Conservation (phyloP, 2,329 filamentous ascomycete species). For the Dothidotthia symphoricarpi region DNA sequence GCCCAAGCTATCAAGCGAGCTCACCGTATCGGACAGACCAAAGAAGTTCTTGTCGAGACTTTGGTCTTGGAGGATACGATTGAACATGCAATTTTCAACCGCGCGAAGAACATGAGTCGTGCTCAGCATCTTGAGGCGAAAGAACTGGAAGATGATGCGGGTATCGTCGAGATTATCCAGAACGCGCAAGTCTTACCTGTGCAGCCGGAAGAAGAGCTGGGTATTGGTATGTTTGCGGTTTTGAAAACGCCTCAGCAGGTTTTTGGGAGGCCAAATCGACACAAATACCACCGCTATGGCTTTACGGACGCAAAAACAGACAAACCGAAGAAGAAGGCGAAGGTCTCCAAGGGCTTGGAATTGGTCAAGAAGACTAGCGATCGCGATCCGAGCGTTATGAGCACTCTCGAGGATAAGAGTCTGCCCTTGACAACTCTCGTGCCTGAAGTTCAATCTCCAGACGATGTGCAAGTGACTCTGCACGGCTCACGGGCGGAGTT, state of each 20-base stretch:
- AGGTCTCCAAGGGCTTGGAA: slow-evolving; percentile 5
- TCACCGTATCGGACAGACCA: slow-evolving; percentile 79
- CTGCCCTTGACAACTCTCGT: not conserved
- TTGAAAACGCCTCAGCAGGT: slow-evolving; percentile 46
- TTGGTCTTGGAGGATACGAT: slow-evolving; percentile 76
- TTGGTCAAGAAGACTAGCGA: not conserved
- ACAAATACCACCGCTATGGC: slow-evolving; percentile 31
- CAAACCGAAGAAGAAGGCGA: slow-evolving; percentile 21
- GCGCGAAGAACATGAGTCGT: slow-evolving; percentile 72
- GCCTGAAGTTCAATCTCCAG: not conserved
- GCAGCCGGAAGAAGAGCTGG: slow-evolving; percentile 31
- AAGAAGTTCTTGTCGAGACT: slow-evolving; percentile 79
- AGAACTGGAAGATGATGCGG: slow-evolving; percentile 57
- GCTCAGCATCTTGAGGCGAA: slow-evolving; percentile 56
- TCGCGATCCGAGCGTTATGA: not conserved
- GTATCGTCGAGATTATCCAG: slow-evolving; percentile 60
- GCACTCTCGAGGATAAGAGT: not conserved
- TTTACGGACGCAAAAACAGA: slow-evolving; percentile 16
- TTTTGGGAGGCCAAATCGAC: slow-evolving; percentile 42
- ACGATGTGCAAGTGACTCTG: not conserved
- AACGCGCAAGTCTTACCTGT: slow-evolving; percentile 52
- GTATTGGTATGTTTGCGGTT: slow-evolving; percentile 42
- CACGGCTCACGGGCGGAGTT: too few species aligned
- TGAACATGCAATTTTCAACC: slow-evolving; percentile 78
- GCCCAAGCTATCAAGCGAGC: slow-evolving; percentile 90